Evolutionary conservation across 2,329 filamentous ascomycete genomes (phyloP), one percentile per base, ranked within the genome.

Genomic region (Cladosporium oxysporum): DNA sequence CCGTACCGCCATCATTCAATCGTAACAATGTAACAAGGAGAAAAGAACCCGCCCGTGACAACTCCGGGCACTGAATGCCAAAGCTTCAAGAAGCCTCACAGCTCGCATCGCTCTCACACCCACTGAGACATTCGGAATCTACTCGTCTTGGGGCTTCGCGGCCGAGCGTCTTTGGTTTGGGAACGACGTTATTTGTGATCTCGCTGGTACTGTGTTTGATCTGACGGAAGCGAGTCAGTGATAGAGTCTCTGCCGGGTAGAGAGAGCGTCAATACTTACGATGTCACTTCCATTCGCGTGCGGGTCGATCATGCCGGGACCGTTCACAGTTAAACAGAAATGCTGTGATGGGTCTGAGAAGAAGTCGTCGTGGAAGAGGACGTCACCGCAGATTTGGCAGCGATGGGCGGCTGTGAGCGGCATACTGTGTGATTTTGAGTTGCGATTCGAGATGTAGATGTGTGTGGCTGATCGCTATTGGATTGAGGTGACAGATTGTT

Each of bases 361-460:
- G 41, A 71, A 61, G 49, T 72, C 71, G 21, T 67, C 63, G 31
- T 62, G 62, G 57, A 64, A 60, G 29, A 71, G 66, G 10, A 68
- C 70, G 59, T 68, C 63, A 50, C 71, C 71, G 28, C 69, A 68
- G 28, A 69, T 68, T 66, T 72, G 69, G 14, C 71, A 70, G 6
- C 70, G 67, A 3, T 63, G 33, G 21, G 35, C 50, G 10, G 33
- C 10, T 14, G 23, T 47, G 21, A 63, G 50, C 11, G 61, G 50
- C 61, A 63, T 63, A 8, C 26, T 61, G 58, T 16, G 23, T 28
- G 12, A 11, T 16, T n/a, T 6, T 31, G 57, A 2, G 41, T 26
- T 5, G 6, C 35, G 28, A 16, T 50, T 61, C 31, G 18, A 14
- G 5, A 10, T 7, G 21, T 16, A 23, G 33, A 29, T 60, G 6